These are phyloP conservation scores for Mollisiaceae sp. DNA, from an alignment of 2,329 filamentous ascomycete species.

Conservation along the genomic window DNA sequence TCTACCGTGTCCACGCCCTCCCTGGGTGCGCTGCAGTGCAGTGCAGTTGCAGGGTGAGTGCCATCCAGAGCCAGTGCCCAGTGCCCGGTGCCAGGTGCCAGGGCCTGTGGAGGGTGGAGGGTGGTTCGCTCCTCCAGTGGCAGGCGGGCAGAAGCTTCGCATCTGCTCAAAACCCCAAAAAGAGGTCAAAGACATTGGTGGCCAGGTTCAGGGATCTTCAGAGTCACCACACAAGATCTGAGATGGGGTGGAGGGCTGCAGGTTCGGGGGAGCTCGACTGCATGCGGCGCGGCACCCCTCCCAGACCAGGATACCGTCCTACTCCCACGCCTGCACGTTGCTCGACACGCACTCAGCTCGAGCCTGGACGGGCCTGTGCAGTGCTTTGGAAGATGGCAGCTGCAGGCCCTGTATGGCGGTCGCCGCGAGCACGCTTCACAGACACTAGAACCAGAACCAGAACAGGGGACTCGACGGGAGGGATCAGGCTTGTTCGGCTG, in stretches of 20 bases:
- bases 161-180: constrained; percentile 17
- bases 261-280: constrained; percentile 10
- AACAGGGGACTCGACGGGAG: not conserved
- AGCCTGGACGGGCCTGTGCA: not conserved
- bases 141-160: not conserved
- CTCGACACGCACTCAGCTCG: not conserved
- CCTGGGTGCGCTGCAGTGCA: too few species aligned
- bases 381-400: not conserved
- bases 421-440: not conserved
- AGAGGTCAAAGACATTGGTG: constrained; percentile 37
- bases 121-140: not conserved
- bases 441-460: not conserved
- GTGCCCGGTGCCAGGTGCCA: not conserved
- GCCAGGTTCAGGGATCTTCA: constrained; percentile 39
- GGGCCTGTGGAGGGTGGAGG: not conserved
- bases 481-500: not conserved
- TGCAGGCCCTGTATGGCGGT: not conserved
- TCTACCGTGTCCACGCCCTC: too few species aligned
- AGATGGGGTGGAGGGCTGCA: constrained; percentile 25
- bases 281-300: constrained; percentile 16
- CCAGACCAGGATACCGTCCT: not conserved
- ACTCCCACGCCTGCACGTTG: not conserved
- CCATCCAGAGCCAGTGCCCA: not conserved
- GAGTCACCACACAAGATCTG: constrained; percentile 39
- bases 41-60: too few species aligned